phyloP scores from a whole-genome alignment of 2,329 filamentous ascomycete species.

The Calonectria naviculata region DNA sequence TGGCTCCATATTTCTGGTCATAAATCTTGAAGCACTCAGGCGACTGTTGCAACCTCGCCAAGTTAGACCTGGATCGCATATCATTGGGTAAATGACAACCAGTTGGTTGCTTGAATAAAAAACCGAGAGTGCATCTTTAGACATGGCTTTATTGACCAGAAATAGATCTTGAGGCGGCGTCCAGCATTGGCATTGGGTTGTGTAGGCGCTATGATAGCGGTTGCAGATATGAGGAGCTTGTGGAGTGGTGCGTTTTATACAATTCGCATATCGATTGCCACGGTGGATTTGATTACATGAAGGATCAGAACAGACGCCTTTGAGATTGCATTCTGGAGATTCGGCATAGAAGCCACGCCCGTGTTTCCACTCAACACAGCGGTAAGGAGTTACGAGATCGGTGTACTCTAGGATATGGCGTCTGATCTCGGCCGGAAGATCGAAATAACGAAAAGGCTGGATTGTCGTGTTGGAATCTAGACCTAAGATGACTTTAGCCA shows the following conservation, averaged over 20 bases:
- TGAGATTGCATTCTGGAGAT: neutral
- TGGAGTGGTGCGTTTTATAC: neutral
- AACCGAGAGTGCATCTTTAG: neutral
- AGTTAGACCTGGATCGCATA: neutral
- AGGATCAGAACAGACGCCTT: neutral
- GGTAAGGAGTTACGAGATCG: neutral
- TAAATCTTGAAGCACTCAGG: neutral
- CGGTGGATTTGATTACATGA: neutral
- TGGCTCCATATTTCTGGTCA: neutral
- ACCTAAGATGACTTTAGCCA: neutral
- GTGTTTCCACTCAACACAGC: neutral
- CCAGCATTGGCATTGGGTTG: neutral
- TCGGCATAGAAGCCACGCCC: neutral
- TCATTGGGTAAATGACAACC: neutral
- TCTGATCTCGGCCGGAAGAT: conserved; percentile 83
- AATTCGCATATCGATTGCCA: neutral
- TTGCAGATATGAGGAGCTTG: neutral
- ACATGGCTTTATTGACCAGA: neutral
- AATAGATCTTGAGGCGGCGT: neutral
- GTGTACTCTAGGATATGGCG: conserved; percentile 89
- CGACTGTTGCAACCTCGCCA: neutral
- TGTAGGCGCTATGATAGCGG: neutral
- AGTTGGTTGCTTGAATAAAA: neutral
- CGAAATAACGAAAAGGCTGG: conserved; percentile 27
- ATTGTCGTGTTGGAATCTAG: neutral